Percentiles rank a stretch among this genome's conserved stretches.
Evolutionary conservation across 2,329 filamentous ascomycete genomes (phyloP).

Genomic region (Apiospora sp.): DNA sequence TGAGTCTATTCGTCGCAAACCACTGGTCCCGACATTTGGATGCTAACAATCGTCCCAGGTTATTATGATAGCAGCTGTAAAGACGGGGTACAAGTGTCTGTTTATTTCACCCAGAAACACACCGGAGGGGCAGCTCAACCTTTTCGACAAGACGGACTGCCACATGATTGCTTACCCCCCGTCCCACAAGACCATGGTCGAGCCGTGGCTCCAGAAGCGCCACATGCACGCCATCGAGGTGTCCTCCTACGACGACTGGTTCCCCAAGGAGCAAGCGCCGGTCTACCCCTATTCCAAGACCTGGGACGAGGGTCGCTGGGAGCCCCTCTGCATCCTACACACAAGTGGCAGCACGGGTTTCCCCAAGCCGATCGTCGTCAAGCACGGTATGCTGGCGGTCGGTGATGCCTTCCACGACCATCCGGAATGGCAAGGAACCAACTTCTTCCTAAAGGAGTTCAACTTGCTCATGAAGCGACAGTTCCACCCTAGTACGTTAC

Average conservation of each 20-base stretch:
- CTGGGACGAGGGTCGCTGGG: constrained; percentile 51
- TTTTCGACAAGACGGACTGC: constrained; percentile 54
- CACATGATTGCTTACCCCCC: constrained; percentile 46
- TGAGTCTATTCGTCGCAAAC: background rate
- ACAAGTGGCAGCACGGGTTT: constrained; percentile 56
- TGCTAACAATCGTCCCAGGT: background rate
- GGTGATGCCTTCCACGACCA: constrained; percentile 41
- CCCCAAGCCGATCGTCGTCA: constrained; percentile 53
- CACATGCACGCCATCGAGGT: constrained; percentile 49
- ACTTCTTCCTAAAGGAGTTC: constrained; percentile 20
- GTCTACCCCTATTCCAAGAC: constrained; percentile 50
- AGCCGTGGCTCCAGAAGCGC: constrained; percentile 48
- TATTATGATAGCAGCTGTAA: constrained; percentile 36
- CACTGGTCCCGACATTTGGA: background rate
- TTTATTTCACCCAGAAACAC: constrained; percentile 56
- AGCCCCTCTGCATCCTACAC: constrained; percentile 52
- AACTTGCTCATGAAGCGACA: constrained; percentile 15
- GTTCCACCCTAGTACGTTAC: constrained; percentile 25
- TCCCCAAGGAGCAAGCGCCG: constrained; percentile 42
- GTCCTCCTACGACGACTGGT: constrained; percentile 44
- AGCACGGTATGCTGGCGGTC: constrained; percentile 46
- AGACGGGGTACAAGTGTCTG: constrained; percentile 46
- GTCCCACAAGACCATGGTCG: constrained; percentile 41
- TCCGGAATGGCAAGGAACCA: constrained; percentile 31
- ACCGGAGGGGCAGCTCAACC: constrained; percentile 51